A percentile compares a stretch with the other conserved stretches of the same genome.
Conservation (phyloP, 805 yeast species). For the Candida tammaniensis region DNA sequence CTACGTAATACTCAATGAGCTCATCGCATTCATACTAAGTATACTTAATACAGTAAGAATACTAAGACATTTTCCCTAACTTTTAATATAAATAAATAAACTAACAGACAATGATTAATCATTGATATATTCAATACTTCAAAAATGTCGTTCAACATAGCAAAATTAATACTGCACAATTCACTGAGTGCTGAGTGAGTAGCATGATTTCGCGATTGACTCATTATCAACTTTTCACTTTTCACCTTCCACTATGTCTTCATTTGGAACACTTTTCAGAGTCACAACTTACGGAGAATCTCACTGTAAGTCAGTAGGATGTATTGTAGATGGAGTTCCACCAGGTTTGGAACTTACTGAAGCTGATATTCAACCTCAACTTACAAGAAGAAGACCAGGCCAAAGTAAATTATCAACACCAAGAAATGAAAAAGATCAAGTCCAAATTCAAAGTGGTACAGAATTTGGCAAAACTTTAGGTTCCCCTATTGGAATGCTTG, state of each 20-base stretch:
- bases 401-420: constrained; percentile 92
- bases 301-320: constrained; percentile 96
- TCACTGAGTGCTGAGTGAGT: no score
- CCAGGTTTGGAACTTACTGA: constrained; percentile 87
- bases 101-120: no score
- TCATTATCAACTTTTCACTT: background rate
- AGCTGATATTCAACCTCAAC: constrained; percentile 90
- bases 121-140: no score
- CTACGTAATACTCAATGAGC: no score
- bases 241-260: constrained; percentile 39
- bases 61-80: no score
- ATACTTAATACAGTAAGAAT: no score
- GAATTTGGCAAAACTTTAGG: constrained; percentile 90
- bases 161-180: no score
- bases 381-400: constrained; percentile 97
- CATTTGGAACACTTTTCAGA: constrained; percentile 40
- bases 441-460: constrained; percentile 91
- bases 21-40: no score
- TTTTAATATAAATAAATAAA: no score
- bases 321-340: constrained; percentile 97
- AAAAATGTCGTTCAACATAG: no score
- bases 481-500: constrained; percentile 93
- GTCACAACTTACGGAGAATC: constrained; percentile 99
- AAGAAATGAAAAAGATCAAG: constrained; percentile 91
- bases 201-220: background rate